Conservation (phyloP, 2,329 filamentous ascomycete species). For the Thielaviopsis punctulata region DNA sequence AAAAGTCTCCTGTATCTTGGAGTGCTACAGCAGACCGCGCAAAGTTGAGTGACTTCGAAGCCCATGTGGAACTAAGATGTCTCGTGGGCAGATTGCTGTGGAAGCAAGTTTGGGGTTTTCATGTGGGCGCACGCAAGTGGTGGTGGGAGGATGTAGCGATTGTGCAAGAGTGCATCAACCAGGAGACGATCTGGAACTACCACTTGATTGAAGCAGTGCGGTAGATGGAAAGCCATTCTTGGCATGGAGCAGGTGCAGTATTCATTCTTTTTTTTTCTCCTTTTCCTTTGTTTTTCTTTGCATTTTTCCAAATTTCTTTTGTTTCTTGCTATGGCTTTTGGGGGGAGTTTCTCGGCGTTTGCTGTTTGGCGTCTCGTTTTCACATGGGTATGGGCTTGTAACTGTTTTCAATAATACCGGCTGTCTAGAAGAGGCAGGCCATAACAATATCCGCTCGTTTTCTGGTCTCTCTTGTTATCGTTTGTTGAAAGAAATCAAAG, state of each 20-base stretch:
- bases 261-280: neutral
- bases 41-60: constrained; percentile 16
- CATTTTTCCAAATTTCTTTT: neutral
- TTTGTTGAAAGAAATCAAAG: neutral
- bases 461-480: neutral
- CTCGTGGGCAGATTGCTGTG: constrained; percentile 39
- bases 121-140: constrained; percentile 32
- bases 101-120: constrained; percentile 41
- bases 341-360: neutral
- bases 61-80: constrained; percentile 31
- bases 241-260: neutral
- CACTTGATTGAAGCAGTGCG: constrained; percentile 37
- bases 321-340: neutral
- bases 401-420: no score
- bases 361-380: neutral
- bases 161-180: constrained; percentile 34
- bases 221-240: neutral
- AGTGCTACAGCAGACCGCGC: neutral
- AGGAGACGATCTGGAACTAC: constrained; percentile 42
- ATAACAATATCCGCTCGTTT: no score
- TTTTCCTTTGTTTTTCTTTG: constrained; percentile 4
- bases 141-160: constrained; percentile 45
- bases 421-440: no score
- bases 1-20: constrained; percentile 3
- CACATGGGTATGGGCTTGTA: no score